These are phyloP conservation scores for Amborella trichopoda DNA, from an alignment of 164 flowering plant genomes.

Conservation along the genomic window DNA sequence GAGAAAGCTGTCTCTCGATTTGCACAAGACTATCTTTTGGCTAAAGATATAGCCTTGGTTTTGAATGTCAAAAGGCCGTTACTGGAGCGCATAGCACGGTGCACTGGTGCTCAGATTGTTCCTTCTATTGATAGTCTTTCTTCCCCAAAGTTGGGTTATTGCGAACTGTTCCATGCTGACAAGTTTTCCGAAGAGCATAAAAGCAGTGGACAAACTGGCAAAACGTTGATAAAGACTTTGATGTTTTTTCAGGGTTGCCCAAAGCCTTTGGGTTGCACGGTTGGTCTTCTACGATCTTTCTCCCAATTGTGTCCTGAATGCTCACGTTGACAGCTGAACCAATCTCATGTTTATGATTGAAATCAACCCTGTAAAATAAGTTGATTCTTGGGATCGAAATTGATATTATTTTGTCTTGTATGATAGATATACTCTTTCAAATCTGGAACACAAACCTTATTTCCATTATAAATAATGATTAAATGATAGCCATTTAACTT, in stretches of 20 bases:
- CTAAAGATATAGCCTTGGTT: constrained; percentile 65
- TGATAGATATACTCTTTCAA: too few species aligned
- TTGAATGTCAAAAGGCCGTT: constrained; percentile 62
- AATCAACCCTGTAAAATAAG: too few species aligned
- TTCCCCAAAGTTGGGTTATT: constrained; percentile 48
- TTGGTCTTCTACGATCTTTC: constrained; percentile 29
- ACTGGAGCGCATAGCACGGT: constrained; percentile 70
- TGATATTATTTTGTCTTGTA: too few species aligned
- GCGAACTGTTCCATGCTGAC: constrained; percentile 54
- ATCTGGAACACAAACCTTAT: too few species aligned
- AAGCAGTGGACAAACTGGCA: constrained; percentile 38
- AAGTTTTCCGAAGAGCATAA: constrained; percentile 52
- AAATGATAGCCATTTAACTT: too few species aligned
- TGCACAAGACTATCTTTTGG: constrained; percentile 68
- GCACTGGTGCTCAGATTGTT: constrained; percentile 67
- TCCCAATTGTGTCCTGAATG: background rate
- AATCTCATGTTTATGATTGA: too few species aligned
- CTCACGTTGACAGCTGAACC: too few species aligned
- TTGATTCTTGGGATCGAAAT: too few species aligned
- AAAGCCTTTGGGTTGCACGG: constrained; percentile 98
- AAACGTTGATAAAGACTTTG: constrained; percentile 61
- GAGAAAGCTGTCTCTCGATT: constrained; percentile 69
- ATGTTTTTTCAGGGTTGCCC: constrained; percentile 99
- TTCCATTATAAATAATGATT: too few species aligned
- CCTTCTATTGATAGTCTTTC: constrained; percentile 64